Conservation (phyloP, 1,139 yeast genomes). For the Blastobotrys petasosporus region DNA sequence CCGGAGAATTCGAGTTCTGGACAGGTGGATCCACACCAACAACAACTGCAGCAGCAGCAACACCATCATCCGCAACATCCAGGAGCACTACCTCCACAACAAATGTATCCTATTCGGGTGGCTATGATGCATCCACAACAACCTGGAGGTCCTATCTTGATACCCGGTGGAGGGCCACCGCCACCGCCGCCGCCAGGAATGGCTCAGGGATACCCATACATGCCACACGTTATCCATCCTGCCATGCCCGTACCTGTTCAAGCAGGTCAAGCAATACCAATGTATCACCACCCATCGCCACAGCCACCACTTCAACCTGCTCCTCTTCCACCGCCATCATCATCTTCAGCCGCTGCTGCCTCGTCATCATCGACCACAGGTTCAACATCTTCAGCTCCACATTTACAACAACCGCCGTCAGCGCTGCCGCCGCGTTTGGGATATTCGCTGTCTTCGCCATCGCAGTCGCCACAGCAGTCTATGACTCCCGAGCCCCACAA, state of each 20-base stretch:
- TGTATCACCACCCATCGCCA: not conserved
- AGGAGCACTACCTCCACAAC: not conserved
- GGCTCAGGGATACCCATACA: not conserved
- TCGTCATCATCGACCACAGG: not conserved
- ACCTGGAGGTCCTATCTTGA: not conserved
- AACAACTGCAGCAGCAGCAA: slow-evolving; percentile 9
- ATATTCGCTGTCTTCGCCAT: not conserved
- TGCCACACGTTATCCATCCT: not conserved
- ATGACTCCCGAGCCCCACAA: not conserved
- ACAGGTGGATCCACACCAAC: slow-evolving; percentile 11
- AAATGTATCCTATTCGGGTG: not conserved
- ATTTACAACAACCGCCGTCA: slow-evolving; percentile 1
- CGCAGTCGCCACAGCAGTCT: not conserved
- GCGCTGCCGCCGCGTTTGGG: not conserved
- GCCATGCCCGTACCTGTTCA: slow-evolving; percentile 7
- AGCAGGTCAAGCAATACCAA: slow-evolving; percentile 5
- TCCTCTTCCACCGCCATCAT: not conserved
- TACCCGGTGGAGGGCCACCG: not conserved
- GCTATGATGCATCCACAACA: not conserved
- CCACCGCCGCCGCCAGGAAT: not conserved
- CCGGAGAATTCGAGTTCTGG: slow-evolving; percentile 31
- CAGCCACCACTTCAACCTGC: not conserved
- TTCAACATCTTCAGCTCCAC: not conserved
- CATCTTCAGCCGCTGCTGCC: not conserved
- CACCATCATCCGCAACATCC: slow-evolving; percentile 10